Evolutionary conservation across 129 eudicot species (phyloP).

Genomic region (carrot (Daucus carota)): DNA sequence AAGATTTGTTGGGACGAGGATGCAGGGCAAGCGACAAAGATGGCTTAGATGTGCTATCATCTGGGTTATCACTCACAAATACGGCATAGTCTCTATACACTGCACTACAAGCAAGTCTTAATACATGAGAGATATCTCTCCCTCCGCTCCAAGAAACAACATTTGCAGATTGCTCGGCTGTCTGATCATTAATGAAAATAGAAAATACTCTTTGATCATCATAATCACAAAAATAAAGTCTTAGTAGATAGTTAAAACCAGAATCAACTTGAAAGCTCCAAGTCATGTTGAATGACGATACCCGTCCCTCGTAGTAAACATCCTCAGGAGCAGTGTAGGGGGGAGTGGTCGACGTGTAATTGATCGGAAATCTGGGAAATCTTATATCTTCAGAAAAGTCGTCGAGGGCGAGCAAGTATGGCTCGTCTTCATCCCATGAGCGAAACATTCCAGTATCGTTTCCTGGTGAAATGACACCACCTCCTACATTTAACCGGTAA

Average conservation of each 20-base stretch:
- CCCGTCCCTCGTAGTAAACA: background rate
- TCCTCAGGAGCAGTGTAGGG: background rate
- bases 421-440: constrained; percentile 11
- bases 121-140: too few relatives aligned
- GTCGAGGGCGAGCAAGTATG: background rate
- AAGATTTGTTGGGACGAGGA: too few relatives aligned
- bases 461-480: background rate
- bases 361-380: background rate
- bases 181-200: constrained; percentile 12
- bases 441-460: constrained; percentile 25
- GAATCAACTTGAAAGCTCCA: constrained; percentile 16
- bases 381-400: too few relatives aligned
- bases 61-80: constrained; percentile 4
- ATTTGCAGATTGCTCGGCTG: background rate
- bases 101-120: too few relatives aligned
- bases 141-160: background rate
- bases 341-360: constrained; percentile 2
- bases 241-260: constrained; percentile 19
- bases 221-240: constrained; percentile 25
- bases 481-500: constrained; percentile 25
- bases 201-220: constrained; percentile 12
- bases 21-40: background rate
- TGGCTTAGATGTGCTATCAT: background rate
- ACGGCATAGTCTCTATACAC: constrained; percentile 21
- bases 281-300: background rate